These are phyloP conservation scores for Cardamine occulta DNA, from an alignment of 345 rosid species.

Conservation along the genomic window DNA sequence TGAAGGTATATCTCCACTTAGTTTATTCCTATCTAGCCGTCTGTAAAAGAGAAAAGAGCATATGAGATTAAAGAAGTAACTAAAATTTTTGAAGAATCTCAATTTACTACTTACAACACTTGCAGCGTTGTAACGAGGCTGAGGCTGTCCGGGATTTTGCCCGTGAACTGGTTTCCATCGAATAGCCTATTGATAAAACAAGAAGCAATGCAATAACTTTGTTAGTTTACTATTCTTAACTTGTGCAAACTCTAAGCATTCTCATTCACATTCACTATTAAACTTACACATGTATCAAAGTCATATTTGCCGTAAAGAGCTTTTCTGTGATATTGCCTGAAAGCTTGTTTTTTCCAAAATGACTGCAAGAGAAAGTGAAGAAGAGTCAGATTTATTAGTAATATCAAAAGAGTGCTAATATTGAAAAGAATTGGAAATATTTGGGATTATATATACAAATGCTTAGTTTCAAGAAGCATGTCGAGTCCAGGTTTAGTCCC, in stretches of 20 bases:
- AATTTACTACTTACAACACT: constrained; percentile 67
- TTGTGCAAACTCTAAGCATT: background rate
- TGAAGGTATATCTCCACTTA: constrained; percentile 60
- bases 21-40: constrained; percentile 70
- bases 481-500: constrained; percentile 82
- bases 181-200: constrained; percentile 58
- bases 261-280: background rate
- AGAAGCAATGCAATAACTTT: background rate
- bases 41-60: constrained; percentile 49
- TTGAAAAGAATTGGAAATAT: background rate
- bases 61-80: background rate
- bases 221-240: background rate
- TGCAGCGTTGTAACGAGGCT: constrained; percentile 60
- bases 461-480: constrained; percentile 63
- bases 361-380: constrained; percentile 49
- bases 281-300: constrained; percentile 79
- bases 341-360: constrained; percentile 74
- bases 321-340: constrained; percentile 61
- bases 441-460: constrained; percentile 62
- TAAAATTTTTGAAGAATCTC: background rate
- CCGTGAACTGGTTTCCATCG: constrained; percentile 66
- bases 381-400: constrained; percentile 20
- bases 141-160: constrained; percentile 64
- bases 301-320: constrained; percentile 74
- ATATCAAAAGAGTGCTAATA: background rate